Percentiles rank a stretch among this genome's conserved stretches.
These are phyloP conservation scores for Podila clonocystis DNA, from an alignment of 192 early-diverging fungal species.

Conservation along the genomic window DNA sequence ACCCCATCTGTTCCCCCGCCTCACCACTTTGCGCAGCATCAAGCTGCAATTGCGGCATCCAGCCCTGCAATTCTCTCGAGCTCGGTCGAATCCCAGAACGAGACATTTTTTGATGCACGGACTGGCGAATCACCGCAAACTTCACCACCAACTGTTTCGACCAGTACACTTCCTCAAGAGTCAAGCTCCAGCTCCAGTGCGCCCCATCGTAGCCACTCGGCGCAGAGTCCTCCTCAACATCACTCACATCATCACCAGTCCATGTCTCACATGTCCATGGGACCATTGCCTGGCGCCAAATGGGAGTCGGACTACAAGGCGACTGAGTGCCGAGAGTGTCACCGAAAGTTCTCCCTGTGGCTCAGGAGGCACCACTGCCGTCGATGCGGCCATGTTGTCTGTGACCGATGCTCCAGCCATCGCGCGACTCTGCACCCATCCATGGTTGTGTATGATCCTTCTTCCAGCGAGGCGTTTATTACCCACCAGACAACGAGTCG, in stretches of 20 bases:
- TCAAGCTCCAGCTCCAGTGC: not conserved
- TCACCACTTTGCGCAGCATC: not conserved
- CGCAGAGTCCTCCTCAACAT: not conserved
- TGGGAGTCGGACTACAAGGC: conserved; percentile 88
- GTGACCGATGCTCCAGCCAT: conserved; percentile 78
- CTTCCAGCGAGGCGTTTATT: conserved; percentile 37
- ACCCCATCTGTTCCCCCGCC: not conserved
- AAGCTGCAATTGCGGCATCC: not conserved
- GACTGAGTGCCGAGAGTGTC: conserved; percentile 73
- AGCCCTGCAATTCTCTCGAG: not conserved
- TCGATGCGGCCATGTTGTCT: conserved; percentile 88
- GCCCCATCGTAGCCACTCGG: not conserved
- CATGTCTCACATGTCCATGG: conserved; percentile 7
- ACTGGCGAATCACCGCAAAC: not conserved
- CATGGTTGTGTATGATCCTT: conserved; percentile 58
- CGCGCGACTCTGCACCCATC: conserved; percentile 62
- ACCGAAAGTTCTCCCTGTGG: conserved; percentile 76
- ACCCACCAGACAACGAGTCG: conserved; percentile 21
- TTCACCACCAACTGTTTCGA: not conserved
- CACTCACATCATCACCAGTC: not conserved
- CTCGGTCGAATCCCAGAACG: not conserved
- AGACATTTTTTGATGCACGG: not conserved
- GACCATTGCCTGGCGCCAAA: conserved; percentile 47
- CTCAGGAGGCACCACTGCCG: conserved; percentile 91
- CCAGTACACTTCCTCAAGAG: not conserved